These are phyloP conservation scores for Cichorium intybus DNA, from an alignment of 140 eudicot species.

Conservation along the genomic window DNA sequence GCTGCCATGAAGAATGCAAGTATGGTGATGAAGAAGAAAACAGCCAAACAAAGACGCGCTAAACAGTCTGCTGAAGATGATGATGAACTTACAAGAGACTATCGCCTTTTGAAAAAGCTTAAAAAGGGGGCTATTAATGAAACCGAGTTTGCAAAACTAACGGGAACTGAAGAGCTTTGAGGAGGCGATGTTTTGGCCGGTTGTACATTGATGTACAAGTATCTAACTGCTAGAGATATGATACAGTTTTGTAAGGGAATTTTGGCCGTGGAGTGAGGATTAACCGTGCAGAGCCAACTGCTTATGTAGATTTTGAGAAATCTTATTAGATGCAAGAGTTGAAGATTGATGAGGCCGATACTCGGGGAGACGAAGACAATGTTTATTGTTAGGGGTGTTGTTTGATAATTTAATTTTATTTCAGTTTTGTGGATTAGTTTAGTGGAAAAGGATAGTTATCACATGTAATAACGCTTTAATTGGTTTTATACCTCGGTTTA, in stretches of 20 bases:
- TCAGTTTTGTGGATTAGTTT: background rate
- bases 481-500: too few species aligned
- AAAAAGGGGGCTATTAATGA: slow-evolving; percentile 71
- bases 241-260: background rate
- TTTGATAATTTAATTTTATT: background rate
- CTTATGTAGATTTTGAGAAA: too few species aligned
- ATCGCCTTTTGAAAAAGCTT: slow-evolving; percentile 74
- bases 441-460: background rate
- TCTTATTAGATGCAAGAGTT: too few species aligned
- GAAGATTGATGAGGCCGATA: too few species aligned
- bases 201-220: slow-evolving; percentile 16
- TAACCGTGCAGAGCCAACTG: too few species aligned
- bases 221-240: background rate
- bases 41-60: slow-evolving; percentile 91
- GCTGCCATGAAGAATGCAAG: slow-evolving; percentile 16
- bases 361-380: too few species aligned
- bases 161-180: slow-evolving; percentile 83
- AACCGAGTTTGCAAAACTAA: slow-evolving; percentile 65
- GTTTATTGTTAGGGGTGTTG: background rate
- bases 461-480: too few species aligned
- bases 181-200: slow-evolving; percentile 1
- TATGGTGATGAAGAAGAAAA: slow-evolving; percentile 57
- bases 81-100: slow-evolving; percentile 72
- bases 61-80: slow-evolving; percentile 79
- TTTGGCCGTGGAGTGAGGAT: background rate